A percentile compares a stretch with the other conserved stretches of the same genome.
Evolutionary conservation across 108 stramenopile species (phyloP).

Genomic region (Stephanodiscus minutulus): DNA sequence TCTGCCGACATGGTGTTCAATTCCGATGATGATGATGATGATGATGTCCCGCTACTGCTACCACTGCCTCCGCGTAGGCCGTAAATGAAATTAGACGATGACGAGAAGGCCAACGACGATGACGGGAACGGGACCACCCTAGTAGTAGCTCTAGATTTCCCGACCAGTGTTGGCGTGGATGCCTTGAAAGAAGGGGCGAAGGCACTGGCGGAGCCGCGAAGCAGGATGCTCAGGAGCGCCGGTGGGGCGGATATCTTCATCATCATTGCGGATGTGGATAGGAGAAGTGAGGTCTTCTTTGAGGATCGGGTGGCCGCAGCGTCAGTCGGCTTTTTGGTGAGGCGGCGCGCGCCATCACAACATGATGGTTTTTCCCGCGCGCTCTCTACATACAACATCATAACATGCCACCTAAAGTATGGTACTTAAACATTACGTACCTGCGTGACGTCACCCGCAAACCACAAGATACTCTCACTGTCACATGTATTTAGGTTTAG

Average conservation of each 20-base stretch:
- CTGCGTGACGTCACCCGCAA: no score
- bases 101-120: neutral
- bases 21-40: no score
- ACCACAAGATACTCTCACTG: no score
- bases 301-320: no score
- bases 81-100: neutral
- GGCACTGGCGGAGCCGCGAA: slow-evolving; percentile 12
- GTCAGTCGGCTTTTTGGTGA: no score
- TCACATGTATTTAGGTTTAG: no score
- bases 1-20: slow-evolving; percentile 24
- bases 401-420: no score
- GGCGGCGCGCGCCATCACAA: no score
- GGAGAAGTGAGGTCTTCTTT: neutral
- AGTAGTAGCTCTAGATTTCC: neutral
- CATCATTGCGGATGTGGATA: neutral
- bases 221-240: slow-evolving; percentile 9
- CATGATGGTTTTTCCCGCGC: no score
- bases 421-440: no score
- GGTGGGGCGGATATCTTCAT: slow-evolving; percentile 10
- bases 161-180: neutral
- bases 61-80: neutral
- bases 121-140: neutral
- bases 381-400: no score
- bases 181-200: neutral
- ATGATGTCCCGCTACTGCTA: no score